Evolutionary conservation across 1,284 basidiomycete genomes (phyloP), one percentile per base, ranked within the genome.

Genomic region (Erythrobasidium hasegawianum): DNA sequence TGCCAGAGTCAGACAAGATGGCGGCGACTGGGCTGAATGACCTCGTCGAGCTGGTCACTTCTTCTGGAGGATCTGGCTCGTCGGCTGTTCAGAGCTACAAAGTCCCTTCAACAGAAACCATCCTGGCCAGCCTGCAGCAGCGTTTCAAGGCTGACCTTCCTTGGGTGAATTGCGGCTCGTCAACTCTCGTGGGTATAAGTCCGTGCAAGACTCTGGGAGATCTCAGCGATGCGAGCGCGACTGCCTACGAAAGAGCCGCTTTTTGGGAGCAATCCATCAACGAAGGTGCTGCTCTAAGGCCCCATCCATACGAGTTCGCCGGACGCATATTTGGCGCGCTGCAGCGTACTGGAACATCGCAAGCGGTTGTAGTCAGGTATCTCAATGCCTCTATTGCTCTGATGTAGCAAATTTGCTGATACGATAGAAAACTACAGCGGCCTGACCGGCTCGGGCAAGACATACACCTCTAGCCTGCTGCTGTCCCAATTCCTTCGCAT

Each of bases 371-470:
- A n/a, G 83, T 87, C 68, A 83, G 87, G 89, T 91, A 72, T 72
- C 87, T 81, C n/a, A 14, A 61, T 59, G 26, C 47, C 60, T 4
- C 65, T 14, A 24, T 22, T 7, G 13, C 22, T 4, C 16, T 14
- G 39, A n/a, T 3, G 26, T 39, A n/a, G n/a, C n/a, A n/a, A n/a
- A n/a, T 54, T n/a, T n/a, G 59, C 24, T 57, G 33, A n/a, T 45
- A 67, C 43, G n/a, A 53, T 58, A 26, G 50, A 68, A 54, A 49
- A 38, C 33, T 66, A 43, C 74, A 94, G 90, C 75, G 93, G 93
- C 57, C 83, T 93, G 69, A 92, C 90, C 3, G 88, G 87, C 49
- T 89, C 93, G 0, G 93, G 92, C 33, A 94, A 96, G 79, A 85
- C 90, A 0, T 84, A 84, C 55, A 86, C 84, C 67, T 80, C 86